Evolutionary conservation across 2,329 filamentous ascomycete species (phyloP).

Genomic region (Trichoderma lentiforme): DNA sequence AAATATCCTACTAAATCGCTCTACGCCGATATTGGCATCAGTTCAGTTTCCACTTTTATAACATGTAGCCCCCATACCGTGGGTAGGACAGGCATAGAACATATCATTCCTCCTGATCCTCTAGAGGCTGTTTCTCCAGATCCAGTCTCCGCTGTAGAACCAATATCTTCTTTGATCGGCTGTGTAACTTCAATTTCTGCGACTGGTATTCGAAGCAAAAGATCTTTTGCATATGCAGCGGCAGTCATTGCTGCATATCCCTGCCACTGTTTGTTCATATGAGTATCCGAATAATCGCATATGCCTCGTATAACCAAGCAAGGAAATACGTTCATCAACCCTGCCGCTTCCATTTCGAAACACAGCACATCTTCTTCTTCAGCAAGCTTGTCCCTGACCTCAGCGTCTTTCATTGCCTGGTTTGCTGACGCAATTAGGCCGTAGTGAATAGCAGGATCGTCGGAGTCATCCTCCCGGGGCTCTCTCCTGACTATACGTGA

Average conservation of each 20-base stretch:
- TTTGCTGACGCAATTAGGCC: not conserved
- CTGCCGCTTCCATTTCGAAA: not conserved
- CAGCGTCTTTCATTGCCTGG: not conserved
- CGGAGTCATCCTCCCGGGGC: not conserved
- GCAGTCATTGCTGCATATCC: not conserved
- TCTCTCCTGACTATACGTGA: not conserved
- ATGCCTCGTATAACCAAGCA: not conserved
- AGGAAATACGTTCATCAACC: not conserved
- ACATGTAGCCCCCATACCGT: not conserved
- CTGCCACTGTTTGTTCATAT: not conserved
- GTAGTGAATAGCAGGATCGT: not conserved
- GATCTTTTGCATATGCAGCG: not conserved
- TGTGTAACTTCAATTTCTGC: not conserved
- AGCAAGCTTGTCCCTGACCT: not conserved
- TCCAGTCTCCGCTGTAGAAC: rapidly evolving
- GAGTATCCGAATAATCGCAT: not conserved
- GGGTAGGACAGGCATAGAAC: rapidly evolving
- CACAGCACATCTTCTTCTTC: not conserved
- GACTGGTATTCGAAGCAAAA: rapidly evolving
- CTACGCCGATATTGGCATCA: not conserved
- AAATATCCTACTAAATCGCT: not conserved
- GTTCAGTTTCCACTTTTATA: not conserved
- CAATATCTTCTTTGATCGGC: not conserved
- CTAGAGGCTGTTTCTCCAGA: not conserved
- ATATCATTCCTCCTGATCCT: not conserved